A percentile compares a stretch with the other conserved stretches of the same genome.
These are phyloP conservation scores for Aspergillus sp. DNA, from an alignment of 2,329 filamentous ascomycete species.

Conservation along the genomic window DNA sequence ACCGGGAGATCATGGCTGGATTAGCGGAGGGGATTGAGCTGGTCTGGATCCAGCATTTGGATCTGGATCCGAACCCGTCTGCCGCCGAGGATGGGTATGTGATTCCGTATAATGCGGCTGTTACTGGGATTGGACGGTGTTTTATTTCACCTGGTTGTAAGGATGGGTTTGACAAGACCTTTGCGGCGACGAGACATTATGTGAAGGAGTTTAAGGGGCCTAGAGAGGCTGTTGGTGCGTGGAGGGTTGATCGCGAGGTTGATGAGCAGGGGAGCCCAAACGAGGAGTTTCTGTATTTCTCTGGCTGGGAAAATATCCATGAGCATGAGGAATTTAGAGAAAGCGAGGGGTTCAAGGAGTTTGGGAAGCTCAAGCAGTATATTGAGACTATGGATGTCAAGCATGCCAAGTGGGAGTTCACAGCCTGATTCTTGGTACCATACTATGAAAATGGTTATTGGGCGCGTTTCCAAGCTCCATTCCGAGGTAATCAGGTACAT, in stretches of 20 bases:
- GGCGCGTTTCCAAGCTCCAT: too few relatives aligned
- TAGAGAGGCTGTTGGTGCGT: conserved; percentile 36
- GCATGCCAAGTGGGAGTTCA: conserved; percentile 17
- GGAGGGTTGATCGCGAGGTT: conserved; percentile 36
- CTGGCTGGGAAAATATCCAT: conserved; percentile 38
- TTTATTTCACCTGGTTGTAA: conserved; percentile 7
- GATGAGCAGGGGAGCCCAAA: neutral
- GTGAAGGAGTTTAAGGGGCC: conserved; percentile 30
- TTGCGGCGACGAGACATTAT: conserved; percentile 24
- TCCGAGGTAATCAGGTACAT: neutral
- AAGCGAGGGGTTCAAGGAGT: conserved; percentile 15
- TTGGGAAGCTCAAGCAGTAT: conserved; percentile 22
- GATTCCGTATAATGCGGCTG: conserved; percentile 30
- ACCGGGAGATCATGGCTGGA: conserved; percentile 40
- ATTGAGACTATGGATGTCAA: conserved; percentile 29
- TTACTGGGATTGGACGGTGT: conserved; percentile 30
- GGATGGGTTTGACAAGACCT: conserved; percentile 27
- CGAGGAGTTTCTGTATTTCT: conserved; percentile 45
- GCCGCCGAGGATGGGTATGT: neutral
- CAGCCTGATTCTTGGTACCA: neutral
- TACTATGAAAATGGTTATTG: too few relatives aligned
- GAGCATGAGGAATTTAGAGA: conserved; percentile 34
- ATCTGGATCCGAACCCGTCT: conserved; percentile 23
- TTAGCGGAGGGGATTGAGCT: conserved; percentile 41
- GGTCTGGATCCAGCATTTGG: conserved; percentile 45